Percentiles rank a stretch among this genome's conserved stretches.
These are phyloP conservation scores for Tetraselmis striata DNA, from an alignment of 139 green algal genomes.

Conservation along the genomic window DNA sequence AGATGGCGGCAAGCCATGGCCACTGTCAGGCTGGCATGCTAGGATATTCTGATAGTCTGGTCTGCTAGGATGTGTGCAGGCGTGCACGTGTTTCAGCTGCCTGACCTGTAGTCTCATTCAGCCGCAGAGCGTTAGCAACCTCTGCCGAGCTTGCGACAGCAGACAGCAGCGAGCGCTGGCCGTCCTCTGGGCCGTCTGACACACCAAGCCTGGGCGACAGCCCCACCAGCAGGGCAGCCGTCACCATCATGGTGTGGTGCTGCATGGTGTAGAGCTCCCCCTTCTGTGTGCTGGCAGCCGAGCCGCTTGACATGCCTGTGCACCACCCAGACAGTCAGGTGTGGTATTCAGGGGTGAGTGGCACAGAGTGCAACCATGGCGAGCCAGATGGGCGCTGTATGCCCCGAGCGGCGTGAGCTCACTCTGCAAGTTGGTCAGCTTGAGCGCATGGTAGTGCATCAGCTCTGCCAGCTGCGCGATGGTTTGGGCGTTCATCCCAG, in stretches of 20 bases:
- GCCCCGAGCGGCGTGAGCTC: too few relatives aligned
- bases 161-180: not conserved
- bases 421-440: not conserved
- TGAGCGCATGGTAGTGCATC: not conserved
- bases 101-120: not conserved
- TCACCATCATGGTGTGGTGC: not conserved
- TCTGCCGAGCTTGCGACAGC: not conserved
- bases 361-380: too few relatives aligned
- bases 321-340: too few relatives aligned
- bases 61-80: too few relatives aligned
- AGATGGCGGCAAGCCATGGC: too few relatives aligned
- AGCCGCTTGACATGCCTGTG: not conserved
- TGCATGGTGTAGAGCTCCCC: not conserved
- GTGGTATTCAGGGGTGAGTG: too few relatives aligned
- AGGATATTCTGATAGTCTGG: too few relatives aligned
- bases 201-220: not conserved
- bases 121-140: not conserved
- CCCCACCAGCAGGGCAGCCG: not conserved
- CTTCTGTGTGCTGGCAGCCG: not conserved
- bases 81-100: too few relatives aligned
- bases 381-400: too few relatives aligned
- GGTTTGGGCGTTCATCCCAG: not conserved
- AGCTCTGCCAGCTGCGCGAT: not conserved
- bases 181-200: not conserved
- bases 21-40: too few relatives aligned